Evolutionary conservation across 371 early-diverging fungal genomes (phyloP), one percentile per base, ranked within the genome.

Genomic region (Dentiscutata heterogama): DNA sequence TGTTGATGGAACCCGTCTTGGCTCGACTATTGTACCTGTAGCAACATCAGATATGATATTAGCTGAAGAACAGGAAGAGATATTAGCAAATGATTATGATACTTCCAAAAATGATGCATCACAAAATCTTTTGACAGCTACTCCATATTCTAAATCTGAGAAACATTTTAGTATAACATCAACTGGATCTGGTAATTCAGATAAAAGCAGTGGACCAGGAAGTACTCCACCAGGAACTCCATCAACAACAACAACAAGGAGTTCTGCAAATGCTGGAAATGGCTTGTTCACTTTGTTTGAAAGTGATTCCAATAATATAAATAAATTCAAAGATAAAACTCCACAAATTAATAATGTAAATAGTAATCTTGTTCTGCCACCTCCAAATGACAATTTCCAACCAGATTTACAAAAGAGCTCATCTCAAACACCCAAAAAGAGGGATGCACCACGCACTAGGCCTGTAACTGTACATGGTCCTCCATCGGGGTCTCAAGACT

Each of bases 391-490:
- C 18, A 35, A n/a, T 42, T n/a, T 2, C 4, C 54, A 72, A 46
- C 0, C 56, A 6, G 78, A 65, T 50, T 14, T 27, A 50, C 53
- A 76, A 11, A 78, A 64, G 22, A 64, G 27, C 31, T 27, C 78
- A 4, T 78, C 78, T 16, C 60, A 76, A 56, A n/a, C 63, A 22
- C 72, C 80, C 22, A 80, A 80, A 58, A 70, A 80, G 39, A 70
- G 80, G 16, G 80, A 80, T 70, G 42, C 29, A 54, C 25, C 56
- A 50, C 80, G 80, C 39, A 54, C 80, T 53, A 80, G 80, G 71
- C 80, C 80, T 13, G 72, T 80, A 20, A 80, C 80, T 29, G 71
- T 80, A 31, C 72, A 80, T 71, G 80, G 70, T 39, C 68, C 60
- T 31, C 58, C 58, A 58, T 68, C 71, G 13, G 27, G 70, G 10